Base-by-base conservation (phyloP, 345 rosid genomes). In the Bruguiera parviflora region DNA sequence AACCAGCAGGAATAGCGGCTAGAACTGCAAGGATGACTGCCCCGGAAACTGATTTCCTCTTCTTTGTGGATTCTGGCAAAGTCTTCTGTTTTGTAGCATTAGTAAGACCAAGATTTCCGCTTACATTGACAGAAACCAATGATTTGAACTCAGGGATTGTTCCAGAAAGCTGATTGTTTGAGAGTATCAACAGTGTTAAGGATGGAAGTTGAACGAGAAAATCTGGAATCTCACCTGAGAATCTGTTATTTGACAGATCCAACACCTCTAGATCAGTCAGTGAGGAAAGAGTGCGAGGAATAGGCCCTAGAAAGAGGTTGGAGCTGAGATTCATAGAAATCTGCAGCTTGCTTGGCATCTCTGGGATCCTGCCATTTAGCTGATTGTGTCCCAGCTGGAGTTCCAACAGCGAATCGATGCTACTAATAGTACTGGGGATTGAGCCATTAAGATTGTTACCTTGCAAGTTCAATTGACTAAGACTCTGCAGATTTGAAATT, bases 261-360 rank as follows among this genome's bases (percentile, higher is more conserved):
- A 91, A 78, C 73, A 89, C 69, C 80, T 93, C 96, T 70, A 93
- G 74, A 15, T n/a, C 69, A 0, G 0, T 28, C 53, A 91, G 84
- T 10, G 2, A 35, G 51, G 77, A 59, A 39, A 94, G 65, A 19
- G 78, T 27, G 16, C 0, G 0, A 0, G 97, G 97, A 70, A 94
- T 85, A 3, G 8, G 0, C 35, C 96, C 97, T 60, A 70, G 32
- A 57, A 89, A 85, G 70, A 52, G 62, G 74, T 94, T 94, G 80
- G 65, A 31, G 79, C 96, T 89, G 72, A 94, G 91, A 77, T 89
- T 89, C 78, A 94, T 75, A 32, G 84, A 74, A 75, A 91, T 91
- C 79, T 77, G 91, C 89, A 91, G 71, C 19, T 37, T 81, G 11
- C 0, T 0, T 35, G 97, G 97, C 94, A 91, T 82, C 16, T 0